Conservation (phyloP, 2,329 filamentous ascomycete species). For the Phialocephala sp. region DNA sequence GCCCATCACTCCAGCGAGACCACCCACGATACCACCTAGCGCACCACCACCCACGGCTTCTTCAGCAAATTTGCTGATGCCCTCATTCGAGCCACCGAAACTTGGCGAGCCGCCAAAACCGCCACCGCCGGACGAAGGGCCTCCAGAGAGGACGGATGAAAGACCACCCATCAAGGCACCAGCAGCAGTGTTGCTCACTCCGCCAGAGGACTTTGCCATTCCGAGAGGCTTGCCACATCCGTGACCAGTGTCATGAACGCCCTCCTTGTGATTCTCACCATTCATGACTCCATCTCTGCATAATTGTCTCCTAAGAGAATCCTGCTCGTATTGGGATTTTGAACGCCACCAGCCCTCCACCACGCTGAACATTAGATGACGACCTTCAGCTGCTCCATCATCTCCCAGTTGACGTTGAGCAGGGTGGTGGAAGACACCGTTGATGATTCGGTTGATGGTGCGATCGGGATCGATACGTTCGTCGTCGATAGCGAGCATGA, state of each 20-base stretch:
- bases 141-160: conserved; percentile 51
- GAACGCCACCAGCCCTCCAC: conserved; percentile 84
- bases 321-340: conserved; percentile 65
- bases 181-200: conserved; percentile 56
- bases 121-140: conserved; percentile 31
- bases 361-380: conserved; percentile 76
- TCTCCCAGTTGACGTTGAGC: conserved; percentile 73
- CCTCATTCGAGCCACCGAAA: conserved; percentile 38
- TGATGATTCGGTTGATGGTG: conserved; percentile 76
- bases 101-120: conserved; percentile 14
- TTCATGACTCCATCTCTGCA: conserved; percentile 77
- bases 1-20: conserved; percentile 69
- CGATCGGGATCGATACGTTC: conserved; percentile 71
- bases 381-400: conserved; percentile 75
- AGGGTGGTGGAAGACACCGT: conserved; percentile 87
- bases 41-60: conserved; percentile 68
- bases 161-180: conserved; percentile 63
- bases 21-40: conserved; percentile 73
- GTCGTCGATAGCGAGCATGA: conserved; percentile 88
- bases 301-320: conserved; percentile 75
- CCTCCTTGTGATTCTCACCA: conserved; percentile 85
- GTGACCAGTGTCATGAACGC: conserved; percentile 82
- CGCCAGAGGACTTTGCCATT: conserved; percentile 70
- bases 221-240: conserved; percentile 77
- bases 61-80: conserved; percentile 58